A percentile compares a stretch with the other conserved stretches of the same genome.
These are phyloP conservation scores for Fonsecaea nubica DNA, from an alignment of 2,329 filamentous ascomycete species.

Conservation along the genomic window DNA sequence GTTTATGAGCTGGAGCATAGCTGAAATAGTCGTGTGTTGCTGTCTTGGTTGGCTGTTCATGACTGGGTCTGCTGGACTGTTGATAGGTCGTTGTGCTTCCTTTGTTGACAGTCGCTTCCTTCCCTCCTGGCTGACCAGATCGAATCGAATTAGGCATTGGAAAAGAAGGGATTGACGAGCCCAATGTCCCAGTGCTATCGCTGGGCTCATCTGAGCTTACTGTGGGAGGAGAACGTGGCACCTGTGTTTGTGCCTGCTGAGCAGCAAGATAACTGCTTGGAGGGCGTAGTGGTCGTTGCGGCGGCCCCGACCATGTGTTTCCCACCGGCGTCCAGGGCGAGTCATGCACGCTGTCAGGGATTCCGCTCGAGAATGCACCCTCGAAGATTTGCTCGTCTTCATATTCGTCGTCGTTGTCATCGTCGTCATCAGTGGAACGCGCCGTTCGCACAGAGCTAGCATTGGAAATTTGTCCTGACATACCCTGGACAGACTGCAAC, in stretches of 20 bases:
- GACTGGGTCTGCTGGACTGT: neutral
- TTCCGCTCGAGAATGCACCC: slow-evolving; percentile 42
- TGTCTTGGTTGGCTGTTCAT: neutral
- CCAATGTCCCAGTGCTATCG: slow-evolving; percentile 25
- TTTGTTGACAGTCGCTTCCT: neutral
- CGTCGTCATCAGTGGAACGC: slow-evolving; percentile 47
- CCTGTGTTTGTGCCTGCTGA: slow-evolving; percentile 34
- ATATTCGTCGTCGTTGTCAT: slow-evolving; percentile 45
- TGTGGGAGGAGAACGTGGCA: slow-evolving; percentile 42
- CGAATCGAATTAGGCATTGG: slow-evolving; percentile 37
- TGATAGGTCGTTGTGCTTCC: neutral
- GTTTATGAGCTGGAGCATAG: slow-evolving; percentile 8
- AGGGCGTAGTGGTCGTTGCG: slow-evolving; percentile 44
- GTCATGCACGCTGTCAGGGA: slow-evolving; percentile 42
- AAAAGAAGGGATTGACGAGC: slow-evolving; percentile 38
- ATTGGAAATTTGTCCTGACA: slow-evolving; percentile 53
- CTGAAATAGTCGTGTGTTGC: slow-evolving; percentile 35
- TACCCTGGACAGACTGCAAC: slow-evolving; percentile 48
- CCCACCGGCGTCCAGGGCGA: slow-evolving; percentile 41
- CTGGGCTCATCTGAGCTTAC: slow-evolving; percentile 28
- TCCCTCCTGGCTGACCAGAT: slow-evolving; percentile 19
- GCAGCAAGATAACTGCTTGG: slow-evolving; percentile 52
- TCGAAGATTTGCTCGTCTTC: slow-evolving; percentile 40
- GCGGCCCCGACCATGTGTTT: slow-evolving; percentile 39
- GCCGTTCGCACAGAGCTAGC: slow-evolving; percentile 50